A percentile compares a stretch with the other conserved stretches of the same genome.
phyloP scores from a whole-genome alignment of 1,139 yeast species.

The Zygosaccharomyces pseudobailii region DNA sequence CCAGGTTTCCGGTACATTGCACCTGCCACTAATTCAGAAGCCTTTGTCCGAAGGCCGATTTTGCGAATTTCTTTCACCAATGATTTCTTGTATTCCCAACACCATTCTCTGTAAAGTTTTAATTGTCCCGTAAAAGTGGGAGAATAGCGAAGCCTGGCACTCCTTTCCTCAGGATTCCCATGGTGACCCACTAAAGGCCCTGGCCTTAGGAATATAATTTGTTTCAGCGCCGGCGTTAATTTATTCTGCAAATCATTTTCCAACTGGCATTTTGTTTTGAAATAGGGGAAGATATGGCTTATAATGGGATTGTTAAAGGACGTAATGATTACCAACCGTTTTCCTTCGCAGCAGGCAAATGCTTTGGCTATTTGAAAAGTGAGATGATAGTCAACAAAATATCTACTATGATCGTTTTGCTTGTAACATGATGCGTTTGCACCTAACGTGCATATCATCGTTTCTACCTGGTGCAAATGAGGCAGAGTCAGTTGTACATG shows the following conservation, averaged over 20 bases:
- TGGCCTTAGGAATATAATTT: slow-evolving; percentile 30
- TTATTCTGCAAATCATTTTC: slow-evolving; percentile 26
- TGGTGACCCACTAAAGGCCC: slow-evolving; percentile 34
- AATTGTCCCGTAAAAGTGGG: slow-evolving; percentile 6
- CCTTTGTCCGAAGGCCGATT: slow-evolving; percentile 19
- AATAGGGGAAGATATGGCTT: slow-evolving; percentile 26
- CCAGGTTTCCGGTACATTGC: slow-evolving; percentile 24
- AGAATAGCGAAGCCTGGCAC: slow-evolving; percentile 5
- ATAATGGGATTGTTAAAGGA: slow-evolving; percentile 29
- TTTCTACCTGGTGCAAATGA: slow-evolving; percentile 8
- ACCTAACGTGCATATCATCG: slow-evolving; percentile 18
- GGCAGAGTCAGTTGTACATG: slow-evolving; percentile 6
- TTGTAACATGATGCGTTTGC: slow-evolving; percentile 9
- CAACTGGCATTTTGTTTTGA: slow-evolving; percentile 21
- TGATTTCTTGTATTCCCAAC: slow-evolving; percentile 11
- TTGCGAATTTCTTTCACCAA: slow-evolving; percentile 14
- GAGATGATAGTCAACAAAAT: slow-evolving; percentile 22
- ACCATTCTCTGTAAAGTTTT: slow-evolving; percentile 6
- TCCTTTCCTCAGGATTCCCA: slow-evolving; percentile 1
- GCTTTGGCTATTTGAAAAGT: slow-evolving; percentile 16
- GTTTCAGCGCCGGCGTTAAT: slow-evolving; percentile 16
- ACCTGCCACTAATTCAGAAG: slow-evolving; percentile 21
- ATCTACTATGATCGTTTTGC: slow-evolving; percentile 6
- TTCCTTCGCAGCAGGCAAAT: slow-evolving; percentile 13
- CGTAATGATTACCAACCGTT: slow-evolving; percentile 24